A percentile compares a stretch with the other conserved stretches of the same genome.
Evolutionary conservation across 73 alveolate species (phyloP).

Genomic region (Paramecium biaurelia): DNA sequence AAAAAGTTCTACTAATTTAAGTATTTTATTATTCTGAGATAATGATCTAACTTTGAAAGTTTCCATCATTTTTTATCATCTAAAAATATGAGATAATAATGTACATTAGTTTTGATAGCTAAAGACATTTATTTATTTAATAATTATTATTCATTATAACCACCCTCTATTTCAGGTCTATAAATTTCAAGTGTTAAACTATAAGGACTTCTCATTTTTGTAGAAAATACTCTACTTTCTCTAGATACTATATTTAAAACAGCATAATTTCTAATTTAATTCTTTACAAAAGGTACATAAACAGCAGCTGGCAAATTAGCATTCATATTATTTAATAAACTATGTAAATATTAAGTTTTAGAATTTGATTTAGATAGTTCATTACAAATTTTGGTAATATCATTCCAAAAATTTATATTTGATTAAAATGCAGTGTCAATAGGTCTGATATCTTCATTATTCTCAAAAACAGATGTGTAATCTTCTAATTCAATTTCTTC

Average conservation of each 20-base stretch:
- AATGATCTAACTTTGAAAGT: not conserved
- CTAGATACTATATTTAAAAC: constrained; percentile 63
- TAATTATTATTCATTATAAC: not conserved
- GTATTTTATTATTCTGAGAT: not conserved
- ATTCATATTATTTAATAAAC: constrained; percentile 57
- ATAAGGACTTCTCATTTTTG: constrained; percentile 73
- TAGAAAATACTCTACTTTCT: constrained; percentile 70
- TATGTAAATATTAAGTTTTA: not conserved
- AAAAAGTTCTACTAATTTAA: not conserved
- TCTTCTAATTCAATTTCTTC: not conserved
- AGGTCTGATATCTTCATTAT: not conserved
- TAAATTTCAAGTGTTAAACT: constrained; percentile 67
- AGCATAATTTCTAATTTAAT: constrained; percentile 59
- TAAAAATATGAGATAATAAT: not conserved
- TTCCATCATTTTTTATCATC: not conserved
- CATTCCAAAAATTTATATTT: not conserved
- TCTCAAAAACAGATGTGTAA: not conserved
- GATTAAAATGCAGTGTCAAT: not conserved
- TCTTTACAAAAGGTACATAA: constrained; percentile 73
- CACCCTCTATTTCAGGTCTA: constrained; percentile 65
- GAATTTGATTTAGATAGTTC: constrained; percentile 1
- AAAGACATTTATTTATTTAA: not conserved
- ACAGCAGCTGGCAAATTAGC: constrained; percentile 69
- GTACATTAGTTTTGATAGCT: not conserved
- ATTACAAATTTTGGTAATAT: constrained; percentile 5